Conservation (phyloP, 2,329 filamentous ascomycete species). For the Colletotrichum sp. region DNA sequence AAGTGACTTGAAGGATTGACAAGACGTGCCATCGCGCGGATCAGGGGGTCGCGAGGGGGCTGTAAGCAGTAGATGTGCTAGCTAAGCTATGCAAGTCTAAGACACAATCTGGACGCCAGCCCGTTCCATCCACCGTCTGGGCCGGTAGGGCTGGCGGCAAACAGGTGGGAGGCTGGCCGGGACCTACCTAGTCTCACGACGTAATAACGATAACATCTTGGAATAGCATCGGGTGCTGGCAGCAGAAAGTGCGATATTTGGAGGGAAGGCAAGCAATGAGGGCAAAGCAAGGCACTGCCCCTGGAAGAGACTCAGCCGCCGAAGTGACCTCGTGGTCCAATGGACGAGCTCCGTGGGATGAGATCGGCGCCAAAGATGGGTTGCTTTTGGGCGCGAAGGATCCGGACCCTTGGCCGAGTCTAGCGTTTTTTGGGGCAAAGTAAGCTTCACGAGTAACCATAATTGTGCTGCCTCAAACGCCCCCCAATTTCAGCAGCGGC, state of each 20-base stretch:
- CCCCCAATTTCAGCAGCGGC: neutral
- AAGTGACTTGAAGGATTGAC: neutral
- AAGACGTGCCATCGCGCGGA: neutral
- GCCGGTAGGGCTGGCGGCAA: conserved; percentile 1
- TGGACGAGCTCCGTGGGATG: neutral
- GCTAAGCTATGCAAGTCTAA: neutral
- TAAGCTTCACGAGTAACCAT: neutral
- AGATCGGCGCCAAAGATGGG: neutral
- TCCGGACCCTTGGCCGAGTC: neutral
- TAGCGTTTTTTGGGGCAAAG: neutral
- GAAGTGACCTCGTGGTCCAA: neutral
- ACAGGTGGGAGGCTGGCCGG: neutral
- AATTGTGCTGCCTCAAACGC: neutral
- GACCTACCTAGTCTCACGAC: neutral
- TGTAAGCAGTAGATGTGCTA: neutral
- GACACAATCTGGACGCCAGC: neutral
- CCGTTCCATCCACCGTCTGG: neutral
- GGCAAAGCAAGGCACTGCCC: neutral
- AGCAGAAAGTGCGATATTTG: neutral
- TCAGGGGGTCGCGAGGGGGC: neutral
- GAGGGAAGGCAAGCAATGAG: neutral
- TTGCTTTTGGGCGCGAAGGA: neutral
- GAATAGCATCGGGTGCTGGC: neutral
- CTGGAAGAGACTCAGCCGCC: neutral
- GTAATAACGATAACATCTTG: neutral